Conservation (phyloP, 2,329 filamentous ascomycete species). For the Alternaria arborescens region DNA sequence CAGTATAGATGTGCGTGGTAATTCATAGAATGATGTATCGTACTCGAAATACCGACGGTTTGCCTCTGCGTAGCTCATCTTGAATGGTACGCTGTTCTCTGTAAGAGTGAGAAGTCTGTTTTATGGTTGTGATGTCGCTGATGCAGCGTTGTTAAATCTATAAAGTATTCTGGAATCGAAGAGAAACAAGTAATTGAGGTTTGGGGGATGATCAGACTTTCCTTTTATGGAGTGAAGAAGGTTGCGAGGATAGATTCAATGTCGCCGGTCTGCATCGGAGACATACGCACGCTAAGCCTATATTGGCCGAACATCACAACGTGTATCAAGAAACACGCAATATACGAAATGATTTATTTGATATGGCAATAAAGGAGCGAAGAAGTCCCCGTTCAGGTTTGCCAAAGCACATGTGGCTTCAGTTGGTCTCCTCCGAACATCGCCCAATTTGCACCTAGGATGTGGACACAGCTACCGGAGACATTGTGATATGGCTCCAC, state of each 20-base stretch:
- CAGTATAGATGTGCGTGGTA: background rate
- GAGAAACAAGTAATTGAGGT: background rate
- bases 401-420: conserved; percentile 10
- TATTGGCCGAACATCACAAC: conserved; percentile 22
- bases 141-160: background rate
- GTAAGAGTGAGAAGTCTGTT: background rate
- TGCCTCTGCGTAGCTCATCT: conserved; percentile 44
- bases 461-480: background rate
- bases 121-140: background rate
- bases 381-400: background rate
- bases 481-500: background rate
- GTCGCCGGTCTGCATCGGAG: conserved; percentile 30
- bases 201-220: background rate
- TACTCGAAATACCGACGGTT: conserved; percentile 51
- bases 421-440: background rate
- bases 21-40: background rate
- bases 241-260: conserved; percentile 5
- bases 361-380: background rate
- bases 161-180: background rate
- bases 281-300: conserved; percentile 20
- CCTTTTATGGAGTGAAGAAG: background rate
- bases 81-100: conserved; percentile 5
- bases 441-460: background rate
- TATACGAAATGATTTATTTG: background rate
- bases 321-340: background rate